Evolutionary conservation across 768 basidiomycete species (phyloP).

Genomic region (Suillus luteus): DNA sequence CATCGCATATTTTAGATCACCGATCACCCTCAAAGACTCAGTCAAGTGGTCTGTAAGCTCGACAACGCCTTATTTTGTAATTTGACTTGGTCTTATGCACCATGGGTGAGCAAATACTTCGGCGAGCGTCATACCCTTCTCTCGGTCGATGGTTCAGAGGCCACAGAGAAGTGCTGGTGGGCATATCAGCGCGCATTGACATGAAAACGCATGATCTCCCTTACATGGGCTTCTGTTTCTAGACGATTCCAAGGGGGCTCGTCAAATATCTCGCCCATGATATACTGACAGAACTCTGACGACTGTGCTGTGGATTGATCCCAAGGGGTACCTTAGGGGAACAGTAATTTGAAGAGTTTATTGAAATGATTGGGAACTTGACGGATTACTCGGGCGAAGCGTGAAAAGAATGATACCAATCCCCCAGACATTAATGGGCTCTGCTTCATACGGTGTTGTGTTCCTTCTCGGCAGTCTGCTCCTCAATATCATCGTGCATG

Average conservation of each 20-base stretch:
- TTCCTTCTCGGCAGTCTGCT: constrained; percentile 62
- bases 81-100: too few relatives aligned
- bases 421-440: constrained; percentile 96
- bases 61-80: too few relatives aligned
- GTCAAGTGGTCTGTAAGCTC: too few relatives aligned
- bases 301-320: constrained; percentile 85
- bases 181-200: too few relatives aligned
- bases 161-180: too few relatives aligned
- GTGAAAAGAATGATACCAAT: constrained; percentile 94
- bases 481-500: constrained; percentile 82
- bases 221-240: too few relatives aligned
- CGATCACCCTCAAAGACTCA: constrained; percentile 64
- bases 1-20: constrained; percentile 74
- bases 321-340: constrained; percentile 87
- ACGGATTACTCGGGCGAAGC: constrained; percentile 84
- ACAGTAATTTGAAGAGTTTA: not conserved
- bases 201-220: too few relatives aligned
- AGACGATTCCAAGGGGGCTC: constrained; percentile 83
- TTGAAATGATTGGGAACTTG: constrained; percentile 10
- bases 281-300: constrained; percentile 77
- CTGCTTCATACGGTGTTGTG: constrained; percentile 85
- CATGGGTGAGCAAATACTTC: too few relatives aligned
- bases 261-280: constrained; percentile 70
- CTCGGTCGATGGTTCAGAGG: too few relatives aligned
- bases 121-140: too few relatives aligned